Evolutionary conservation across 768 basidiomycete species (phyloP), one percentile per base, ranked within the genome.

Genomic region (Lentinula edodes): DNA sequence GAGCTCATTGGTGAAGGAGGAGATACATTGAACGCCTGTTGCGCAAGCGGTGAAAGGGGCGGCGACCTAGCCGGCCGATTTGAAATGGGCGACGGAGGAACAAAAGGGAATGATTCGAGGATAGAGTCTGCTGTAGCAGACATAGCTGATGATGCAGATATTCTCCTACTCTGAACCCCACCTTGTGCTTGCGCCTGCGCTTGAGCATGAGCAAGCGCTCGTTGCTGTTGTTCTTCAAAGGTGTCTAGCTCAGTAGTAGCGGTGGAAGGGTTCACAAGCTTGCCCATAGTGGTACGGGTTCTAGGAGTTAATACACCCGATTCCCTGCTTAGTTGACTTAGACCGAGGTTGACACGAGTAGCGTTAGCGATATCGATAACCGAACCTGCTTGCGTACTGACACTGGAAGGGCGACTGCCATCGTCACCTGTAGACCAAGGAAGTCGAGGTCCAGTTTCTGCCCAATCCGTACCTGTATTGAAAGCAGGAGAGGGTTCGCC

Each of bases 81-180:
- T n/a, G 90, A 91, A 62, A 93, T 92, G 6, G 92, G 92, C 7
- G 91, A 92, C 1, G 92, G 92, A 23, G 92, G 92, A 8, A 94
- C 91, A 70, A 94, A 93, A 39, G 90, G 90, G 79, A 94, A 94
- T 13, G 85, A 87, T 72, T 92, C 91, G 32, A 93, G 79, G 65
- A 93, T 91, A 3, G 91, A 93, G 69, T 93, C 91, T 32, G 90
- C 89, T 13, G 88, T 76, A 12, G 83, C 83, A 36, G 87, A 88
- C 61, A 87, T 72, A 52, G 84, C 82, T 35, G 89, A 91, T 5
- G 85, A 83, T 61, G 81, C 83, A 5, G 90, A 88, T 63, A 83
- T 79, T 58, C 85, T 77, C 64, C 81, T 78, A 61, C 71, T 73
- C 65, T 43, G 66, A 64, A 70, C 75, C 53, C 79, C 67, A 50